Evolutionary conservation across 2,329 filamentous ascomycete genomes (phyloP).

Genomic region (Calonectria pauciramosa): DNA sequence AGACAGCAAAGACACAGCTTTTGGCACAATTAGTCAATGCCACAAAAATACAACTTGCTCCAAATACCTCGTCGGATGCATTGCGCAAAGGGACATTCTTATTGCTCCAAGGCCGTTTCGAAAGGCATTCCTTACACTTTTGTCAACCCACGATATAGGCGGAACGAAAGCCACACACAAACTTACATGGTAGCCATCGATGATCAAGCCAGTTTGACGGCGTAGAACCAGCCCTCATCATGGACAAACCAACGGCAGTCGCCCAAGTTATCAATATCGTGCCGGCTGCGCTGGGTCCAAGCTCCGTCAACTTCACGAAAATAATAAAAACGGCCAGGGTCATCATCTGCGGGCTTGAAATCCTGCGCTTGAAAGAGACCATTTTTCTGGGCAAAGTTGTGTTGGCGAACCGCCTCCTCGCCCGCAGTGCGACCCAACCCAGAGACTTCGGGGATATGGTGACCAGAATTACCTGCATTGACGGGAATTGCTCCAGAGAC

Average conservation of each 20-base stretch:
- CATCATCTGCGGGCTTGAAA: slow-evolving; percentile 73
- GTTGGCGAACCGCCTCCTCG: slow-evolving; percentile 63
- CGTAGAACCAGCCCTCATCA: slow-evolving; percentile 72
- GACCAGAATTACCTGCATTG: slow-evolving; percentile 58
- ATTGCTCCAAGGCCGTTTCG: neutral
- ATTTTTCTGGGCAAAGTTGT: slow-evolving; percentile 64
- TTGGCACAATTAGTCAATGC: neutral
- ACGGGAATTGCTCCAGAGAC: slow-evolving; percentile 46
- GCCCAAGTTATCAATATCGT: slow-evolving; percentile 71
- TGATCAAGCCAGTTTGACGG: slow-evolving; percentile 63
- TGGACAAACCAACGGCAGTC: slow-evolving; percentile 72
- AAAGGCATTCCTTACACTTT: slow-evolving; percentile 7
- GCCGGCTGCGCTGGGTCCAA: slow-evolving; percentile 71
- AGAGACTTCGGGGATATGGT: slow-evolving; percentile 63
- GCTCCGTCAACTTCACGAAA: slow-evolving; percentile 72
- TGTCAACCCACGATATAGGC: slow-evolving; percentile 16
- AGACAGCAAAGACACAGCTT: neutral
- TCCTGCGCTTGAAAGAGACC: slow-evolving; percentile 70
- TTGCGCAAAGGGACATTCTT: neutral
- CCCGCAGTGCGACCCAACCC: slow-evolving; percentile 65
- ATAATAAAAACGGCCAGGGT: slow-evolving; percentile 72
- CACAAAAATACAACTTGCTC: no score
- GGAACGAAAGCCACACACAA: neutral
- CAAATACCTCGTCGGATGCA: neutral
- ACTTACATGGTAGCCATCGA: slow-evolving; percentile 27